Percentiles rank a stretch among this genome's conserved stretches.
phyloP scores from a whole-genome alignment of 129 eudicot species.

The Saussurea involucrata region DNA sequence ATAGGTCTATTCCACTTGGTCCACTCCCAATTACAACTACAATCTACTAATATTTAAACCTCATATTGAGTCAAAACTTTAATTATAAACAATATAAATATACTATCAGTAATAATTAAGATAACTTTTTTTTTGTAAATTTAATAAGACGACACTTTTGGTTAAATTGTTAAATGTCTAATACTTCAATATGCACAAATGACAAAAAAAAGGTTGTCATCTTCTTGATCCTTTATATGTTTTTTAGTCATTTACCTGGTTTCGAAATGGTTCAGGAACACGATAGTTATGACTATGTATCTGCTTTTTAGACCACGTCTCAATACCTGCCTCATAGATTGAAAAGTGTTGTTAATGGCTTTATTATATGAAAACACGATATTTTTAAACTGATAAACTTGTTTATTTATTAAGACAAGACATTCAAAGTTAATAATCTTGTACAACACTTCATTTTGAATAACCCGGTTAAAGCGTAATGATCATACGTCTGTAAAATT shows the following conservation, averaged over 20 bases:
- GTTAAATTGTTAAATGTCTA: background rate
- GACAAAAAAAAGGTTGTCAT: background rate
- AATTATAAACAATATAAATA: background rate
- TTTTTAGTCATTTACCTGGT: conserved; percentile 35
- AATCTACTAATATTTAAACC: conserved; percentile 24
- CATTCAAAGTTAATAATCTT: too few relatives aligned
- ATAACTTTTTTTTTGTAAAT: background rate
- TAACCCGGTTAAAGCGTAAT: too few relatives aligned
- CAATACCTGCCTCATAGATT: conserved; percentile 32
- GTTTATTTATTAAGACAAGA: too few relatives aligned
- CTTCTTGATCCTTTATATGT: background rate
- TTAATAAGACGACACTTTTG: background rate
- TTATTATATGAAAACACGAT: too few relatives aligned
- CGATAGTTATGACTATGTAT: conserved; percentile 74
- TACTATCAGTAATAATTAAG: background rate
- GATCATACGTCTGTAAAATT: too few relatives aligned
- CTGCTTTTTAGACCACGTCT: conserved; percentile 58
- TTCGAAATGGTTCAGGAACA: conserved; percentile 45
- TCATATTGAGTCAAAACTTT: background rate
- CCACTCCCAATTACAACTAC: conserved; percentile 67
- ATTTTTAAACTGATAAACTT: too few relatives aligned
- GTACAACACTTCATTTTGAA: too few relatives aligned
- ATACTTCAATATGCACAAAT: background rate
- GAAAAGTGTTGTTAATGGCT: background rate
- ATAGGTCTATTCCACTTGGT: conserved; percentile 51